Evolutionary conservation across 1,139 yeast genomes (phyloP).

Genomic region (Debaryomycetaceae sp.): DNA sequence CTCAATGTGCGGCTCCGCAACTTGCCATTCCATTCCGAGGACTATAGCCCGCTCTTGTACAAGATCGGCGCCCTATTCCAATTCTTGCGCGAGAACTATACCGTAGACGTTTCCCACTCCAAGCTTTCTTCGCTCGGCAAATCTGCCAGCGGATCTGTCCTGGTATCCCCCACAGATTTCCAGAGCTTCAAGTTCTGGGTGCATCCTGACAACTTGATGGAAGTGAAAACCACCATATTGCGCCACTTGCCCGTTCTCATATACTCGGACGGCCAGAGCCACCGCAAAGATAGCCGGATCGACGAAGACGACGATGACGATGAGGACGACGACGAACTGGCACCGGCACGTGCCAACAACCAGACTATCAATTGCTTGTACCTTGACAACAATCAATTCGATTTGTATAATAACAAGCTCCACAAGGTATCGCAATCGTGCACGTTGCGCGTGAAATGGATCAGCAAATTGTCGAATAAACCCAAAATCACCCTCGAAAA

Average conservation of each 20-base stretch:
- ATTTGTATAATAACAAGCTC: slow-evolving; percentile 84
- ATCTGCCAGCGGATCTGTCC: slow-evolving; percentile 95
- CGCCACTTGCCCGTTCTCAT: slow-evolving; percentile 95
- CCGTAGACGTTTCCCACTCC: slow-evolving; percentile 88
- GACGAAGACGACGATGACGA: slow-evolving; percentile 94
- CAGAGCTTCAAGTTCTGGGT: slow-evolving; percentile 99
- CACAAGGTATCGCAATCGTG: no score
- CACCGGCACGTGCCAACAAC: slow-evolving; percentile 86
- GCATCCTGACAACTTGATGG: slow-evolving; percentile 98
- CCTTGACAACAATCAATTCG: slow-evolving; percentile 77
- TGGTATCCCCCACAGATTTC: no score
- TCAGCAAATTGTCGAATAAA: slow-evolving; percentile 96
- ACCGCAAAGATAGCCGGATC: slow-evolving; percentile 87
- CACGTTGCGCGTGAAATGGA: slow-evolving; percentile 99
- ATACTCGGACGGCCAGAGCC: slow-evolving; percentile 92
- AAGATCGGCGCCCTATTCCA: slow-evolving; percentile 84
- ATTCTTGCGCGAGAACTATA: slow-evolving; percentile 88
- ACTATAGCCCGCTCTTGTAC: slow-evolving; percentile 81
- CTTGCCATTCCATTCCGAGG: slow-evolving; percentile 91
- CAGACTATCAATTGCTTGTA: slow-evolving; percentile 81
- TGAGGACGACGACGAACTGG: slow-evolving; percentile 90
- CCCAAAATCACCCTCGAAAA: slow-evolving; percentile 92
- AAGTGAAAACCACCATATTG: slow-evolving; percentile 78
- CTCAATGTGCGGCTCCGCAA: slow-evolving; percentile 87
- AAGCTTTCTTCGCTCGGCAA: no score